Base-by-base conservation (phyloP, 768 basidiomycete genomes). In the Macrolepiota dolichaula region DNA sequence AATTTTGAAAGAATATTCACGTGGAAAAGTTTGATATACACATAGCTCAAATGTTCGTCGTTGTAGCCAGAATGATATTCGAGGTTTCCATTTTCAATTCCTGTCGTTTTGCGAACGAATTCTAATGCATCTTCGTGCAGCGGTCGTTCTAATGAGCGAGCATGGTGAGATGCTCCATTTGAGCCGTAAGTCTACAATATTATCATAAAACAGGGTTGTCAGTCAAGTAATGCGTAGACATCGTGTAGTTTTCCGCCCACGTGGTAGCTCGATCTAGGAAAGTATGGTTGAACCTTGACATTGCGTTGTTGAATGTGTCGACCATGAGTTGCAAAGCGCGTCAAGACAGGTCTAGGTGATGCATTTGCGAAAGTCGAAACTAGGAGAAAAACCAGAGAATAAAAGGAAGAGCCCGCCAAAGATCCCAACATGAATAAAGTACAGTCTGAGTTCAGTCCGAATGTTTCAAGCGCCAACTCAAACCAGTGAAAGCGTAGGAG, bases 201-300 rank as follows among this genome's bases (percentile, higher is more conserved):
- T 22, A 27, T 36, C 29, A 36, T 36, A 6, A 53, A 4, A 7
- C 11, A 12, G 35, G 29, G 19, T 37, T 22, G 12, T 35, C 51
- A 37, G 32, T 53, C 19, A 36, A 15, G 22, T 10, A 13, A 4
- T n/a, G 11, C 35, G 17, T 36, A 51, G 2, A 5, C 51, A 53
- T 6, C 32, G n/a, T 32, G 10, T 22, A 11, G n/a, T 19, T 17
- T 17, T 36, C 17, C 51, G 19, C 63, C 22, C 32, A 69, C 69
- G 62, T 67, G 63, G 57, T 62, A 67, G 22, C 44, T 57, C 1
- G 60, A 44, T 15, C 57, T 60, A 19, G 69, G 69, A 56, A 67
- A 61, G 61, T 59, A 68, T 22, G 68, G 53, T 52, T 65, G 64
- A 7, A 70, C 58, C 32, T 57, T 24, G 35, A 69, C 35, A 12